Conservation (phyloP, 495 filamentous ascomycete genomes). For the Evernia prunastri region DNA sequence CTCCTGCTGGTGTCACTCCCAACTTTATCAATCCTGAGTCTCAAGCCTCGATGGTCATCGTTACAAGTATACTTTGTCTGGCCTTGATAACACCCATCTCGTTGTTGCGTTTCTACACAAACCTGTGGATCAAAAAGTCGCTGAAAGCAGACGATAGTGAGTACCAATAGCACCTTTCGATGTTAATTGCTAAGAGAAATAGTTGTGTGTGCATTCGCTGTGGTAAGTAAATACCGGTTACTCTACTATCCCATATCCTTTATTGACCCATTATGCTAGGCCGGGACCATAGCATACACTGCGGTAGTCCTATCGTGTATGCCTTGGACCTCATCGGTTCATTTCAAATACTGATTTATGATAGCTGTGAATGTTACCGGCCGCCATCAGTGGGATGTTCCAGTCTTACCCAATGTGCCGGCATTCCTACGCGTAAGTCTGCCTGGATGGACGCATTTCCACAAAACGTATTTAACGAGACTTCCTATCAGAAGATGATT, state of each 20-base stretch:
- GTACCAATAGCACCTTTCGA: background rate
- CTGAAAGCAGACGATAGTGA: conserved; percentile 25
- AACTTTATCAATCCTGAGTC: conserved; percentile 25
- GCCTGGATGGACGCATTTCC: background rate
- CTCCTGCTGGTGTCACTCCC: conserved; percentile 22
- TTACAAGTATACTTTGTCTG: conserved; percentile 14
- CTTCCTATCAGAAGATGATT: background rate
- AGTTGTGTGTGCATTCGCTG: conserved; percentile 10
- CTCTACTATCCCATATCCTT: background rate
- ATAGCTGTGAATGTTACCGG: conserved; percentile 4
- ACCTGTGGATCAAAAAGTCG: conserved; percentile 9
- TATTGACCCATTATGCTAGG: background rate
- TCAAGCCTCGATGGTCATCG: conserved; percentile 11
- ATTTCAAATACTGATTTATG: background rate
- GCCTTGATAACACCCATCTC: conserved; percentile 20
- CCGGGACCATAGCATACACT: background rate
- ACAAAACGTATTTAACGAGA: background rate
- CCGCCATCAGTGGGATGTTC: conserved; percentile 15
- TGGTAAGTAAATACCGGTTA: background rate
- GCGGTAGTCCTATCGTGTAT: background rate
- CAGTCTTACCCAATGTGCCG: background rate
- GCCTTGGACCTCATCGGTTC: background rate
- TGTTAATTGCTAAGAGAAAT: background rate
- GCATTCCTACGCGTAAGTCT: conserved; percentile 1
- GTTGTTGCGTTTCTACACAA: conserved; percentile 22